Percentiles rank a stretch among this genome's conserved stretches.
Evolutionary conservation across 345 rosid species (phyloP).

Genomic region (Populus deltoides): DNA sequence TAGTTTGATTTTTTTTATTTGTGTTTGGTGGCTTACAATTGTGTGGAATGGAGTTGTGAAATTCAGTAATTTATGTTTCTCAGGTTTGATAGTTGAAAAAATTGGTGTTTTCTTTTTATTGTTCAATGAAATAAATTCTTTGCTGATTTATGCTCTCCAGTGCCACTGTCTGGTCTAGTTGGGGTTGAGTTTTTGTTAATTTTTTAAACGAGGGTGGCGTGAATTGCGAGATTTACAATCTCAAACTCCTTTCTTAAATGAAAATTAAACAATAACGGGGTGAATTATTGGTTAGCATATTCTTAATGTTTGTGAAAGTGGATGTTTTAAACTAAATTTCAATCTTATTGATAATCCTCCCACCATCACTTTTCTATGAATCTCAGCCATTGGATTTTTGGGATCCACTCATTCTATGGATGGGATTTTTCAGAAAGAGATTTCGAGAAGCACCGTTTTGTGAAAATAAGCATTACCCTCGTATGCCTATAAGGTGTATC

Average conservation of each 20-base stretch:
- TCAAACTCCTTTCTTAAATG: neutral
- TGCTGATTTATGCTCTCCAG: neutral
- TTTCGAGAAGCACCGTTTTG: neutral
- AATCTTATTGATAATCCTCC: neutral
- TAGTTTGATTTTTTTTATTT: neutral
- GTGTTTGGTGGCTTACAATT: constrained; percentile 5
- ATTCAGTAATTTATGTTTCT: neutral
- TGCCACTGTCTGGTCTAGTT: neutral
- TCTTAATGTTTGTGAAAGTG: neutral
- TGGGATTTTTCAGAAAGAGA: neutral
- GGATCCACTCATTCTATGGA: neutral
- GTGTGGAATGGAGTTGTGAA: neutral
- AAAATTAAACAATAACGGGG: neutral
- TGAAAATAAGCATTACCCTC: neutral
- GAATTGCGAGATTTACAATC: neutral
- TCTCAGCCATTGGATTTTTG: neutral
- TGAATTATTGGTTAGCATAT: neutral
- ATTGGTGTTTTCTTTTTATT: neutral
- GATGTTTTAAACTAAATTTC: neutral
- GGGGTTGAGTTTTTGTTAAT: neutral
- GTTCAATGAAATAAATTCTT: neutral
- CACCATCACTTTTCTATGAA: neutral
- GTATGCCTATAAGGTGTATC: neutral
- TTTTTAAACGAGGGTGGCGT: neutral
- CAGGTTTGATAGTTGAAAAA: neutral